These are phyloP conservation scores for Phytopythium mirpurense DNA, from an alignment of 352 stramenopile genomes.

Conservation along the genomic window DNA sequence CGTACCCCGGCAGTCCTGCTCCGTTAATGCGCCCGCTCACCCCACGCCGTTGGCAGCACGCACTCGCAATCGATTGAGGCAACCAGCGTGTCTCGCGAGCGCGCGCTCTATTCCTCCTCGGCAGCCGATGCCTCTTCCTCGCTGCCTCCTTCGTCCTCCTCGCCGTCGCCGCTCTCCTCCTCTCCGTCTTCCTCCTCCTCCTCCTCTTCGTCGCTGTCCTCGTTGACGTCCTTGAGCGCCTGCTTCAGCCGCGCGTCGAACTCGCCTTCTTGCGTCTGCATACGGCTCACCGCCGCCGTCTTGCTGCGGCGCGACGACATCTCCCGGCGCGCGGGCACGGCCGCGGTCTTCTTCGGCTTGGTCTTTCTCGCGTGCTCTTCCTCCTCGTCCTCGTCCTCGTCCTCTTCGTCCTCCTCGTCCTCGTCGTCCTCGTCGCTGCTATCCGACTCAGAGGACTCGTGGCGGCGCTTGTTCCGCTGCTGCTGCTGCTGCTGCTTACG, in stretches of 20 bases:
- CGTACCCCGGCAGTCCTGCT: background rate
- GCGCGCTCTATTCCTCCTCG: constrained; percentile 13
- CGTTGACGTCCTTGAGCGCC: constrained; percentile 37
- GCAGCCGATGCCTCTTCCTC: constrained; percentile 18
- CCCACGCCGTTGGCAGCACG: background rate
- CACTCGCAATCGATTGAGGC: too few species aligned
- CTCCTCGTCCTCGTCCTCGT: constrained; percentile 5
- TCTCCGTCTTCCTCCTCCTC: constrained; percentile 19
- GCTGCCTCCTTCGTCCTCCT: constrained; percentile 20
- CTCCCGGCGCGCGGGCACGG: constrained; percentile 20
- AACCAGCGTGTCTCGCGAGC: too few species aligned
- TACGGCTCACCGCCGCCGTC: constrained; percentile 47
- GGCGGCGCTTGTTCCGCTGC: constrained; percentile 20
- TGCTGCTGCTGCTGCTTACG: constrained; percentile 10
- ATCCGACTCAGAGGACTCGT: constrained; percentile 26
- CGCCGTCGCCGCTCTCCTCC: constrained; percentile 17
- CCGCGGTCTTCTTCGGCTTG: constrained; percentile 9
- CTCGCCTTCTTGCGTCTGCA: constrained; percentile 49
- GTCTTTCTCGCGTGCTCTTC: constrained; percentile 3
- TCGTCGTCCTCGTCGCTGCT: constrained; percentile 26
- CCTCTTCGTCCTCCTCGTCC: constrained; percentile 7
- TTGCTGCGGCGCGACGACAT: constrained; percentile 51
- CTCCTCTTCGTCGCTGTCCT: constrained; percentile 24
- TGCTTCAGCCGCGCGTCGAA: constrained; percentile 55
- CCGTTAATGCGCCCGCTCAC: background rate